Evolutionary conservation across 306 rosid genomes (phyloP).

Genomic region (Cucumis melo): DNA sequence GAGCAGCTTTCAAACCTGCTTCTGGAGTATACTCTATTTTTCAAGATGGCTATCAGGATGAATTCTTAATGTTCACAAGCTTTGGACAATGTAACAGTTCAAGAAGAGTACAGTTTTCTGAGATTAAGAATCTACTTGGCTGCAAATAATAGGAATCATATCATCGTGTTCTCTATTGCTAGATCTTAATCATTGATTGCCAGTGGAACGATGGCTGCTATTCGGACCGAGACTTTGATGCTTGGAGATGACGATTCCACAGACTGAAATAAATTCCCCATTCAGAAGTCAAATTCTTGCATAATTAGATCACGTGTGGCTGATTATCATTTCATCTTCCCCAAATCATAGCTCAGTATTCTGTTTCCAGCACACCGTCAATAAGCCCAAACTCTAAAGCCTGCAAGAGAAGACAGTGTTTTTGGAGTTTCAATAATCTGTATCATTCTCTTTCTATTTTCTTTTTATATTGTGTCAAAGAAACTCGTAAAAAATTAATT

Average conservation of each 20-base stretch:
- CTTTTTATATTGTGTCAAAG: no score
- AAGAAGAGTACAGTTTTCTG: background rate
- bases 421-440: background rate
- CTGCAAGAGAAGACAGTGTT: slow-evolving; percentile 26
- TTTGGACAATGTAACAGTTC: background rate
- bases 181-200: background rate
- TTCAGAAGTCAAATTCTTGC: background rate
- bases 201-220: background rate
- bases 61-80: background rate
- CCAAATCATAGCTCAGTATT: slow-evolving; percentile 33
- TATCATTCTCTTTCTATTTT: no score
- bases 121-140: background rate
- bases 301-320: background rate
- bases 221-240: background rate
- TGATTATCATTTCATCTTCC: background rate
- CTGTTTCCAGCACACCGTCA: slow-evolving; percentile 84
- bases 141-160: background rate
- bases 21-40: background rate
- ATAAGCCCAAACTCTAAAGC: slow-evolving; percentile 89
- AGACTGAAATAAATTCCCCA: background rate
- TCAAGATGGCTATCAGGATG: background rate
- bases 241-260: background rate
- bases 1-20: background rate
- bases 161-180: background rate
- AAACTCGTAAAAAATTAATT: no score